phyloP scores from a whole-genome alignment of 768 basidiomycete species.

The Lactarius pseudohatsudake region DNA sequence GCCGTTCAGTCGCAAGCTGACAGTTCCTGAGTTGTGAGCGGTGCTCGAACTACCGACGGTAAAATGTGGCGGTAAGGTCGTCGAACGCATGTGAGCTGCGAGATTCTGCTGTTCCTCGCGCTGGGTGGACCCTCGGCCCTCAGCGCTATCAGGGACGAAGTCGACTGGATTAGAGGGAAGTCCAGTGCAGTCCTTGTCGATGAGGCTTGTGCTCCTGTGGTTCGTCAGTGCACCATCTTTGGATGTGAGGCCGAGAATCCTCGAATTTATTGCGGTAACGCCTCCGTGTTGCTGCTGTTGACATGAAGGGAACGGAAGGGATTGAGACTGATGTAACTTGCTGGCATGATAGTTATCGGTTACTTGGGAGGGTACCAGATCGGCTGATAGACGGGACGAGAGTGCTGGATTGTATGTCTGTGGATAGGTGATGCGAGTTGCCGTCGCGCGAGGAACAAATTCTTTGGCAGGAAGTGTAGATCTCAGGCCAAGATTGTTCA shows the following conservation, averaged over 20 bases:
- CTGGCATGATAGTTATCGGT: slow-evolving; percentile 10
- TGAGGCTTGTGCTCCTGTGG: slow-evolving; percentile 9
- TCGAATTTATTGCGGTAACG: slow-evolving; percentile 16
- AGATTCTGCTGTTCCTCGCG: slow-evolving; percentile 27
- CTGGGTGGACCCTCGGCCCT: slow-evolving; percentile 12
- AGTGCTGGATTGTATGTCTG: slow-evolving; percentile 4
- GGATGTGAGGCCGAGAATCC: slow-evolving; percentile 18
- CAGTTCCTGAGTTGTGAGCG: slow-evolving; percentile 9
- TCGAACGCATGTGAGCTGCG: slow-evolving; percentile 29
- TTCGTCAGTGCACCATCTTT: slow-evolving; percentile 19
- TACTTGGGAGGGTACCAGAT: slow-evolving; percentile 14
- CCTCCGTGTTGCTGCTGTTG: slow-evolving; percentile 15
- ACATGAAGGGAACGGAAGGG: slow-evolving; percentile 8
- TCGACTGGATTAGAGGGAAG: slow-evolving; percentile 21
- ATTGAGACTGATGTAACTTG: slow-evolving; percentile 11
- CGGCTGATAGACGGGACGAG: slow-evolving; percentile 16
- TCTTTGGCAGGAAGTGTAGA: slow-evolving; percentile 25
- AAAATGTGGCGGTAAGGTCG: slow-evolving; percentile 29
- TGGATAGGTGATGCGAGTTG: slow-evolving; percentile 13
- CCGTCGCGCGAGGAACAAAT: slow-evolving; percentile 28
- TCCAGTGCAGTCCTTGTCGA: slow-evolving; percentile 15
- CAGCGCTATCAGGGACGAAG: slow-evolving; percentile 16
- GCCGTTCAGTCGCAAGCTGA: slow-evolving; percentile 23
- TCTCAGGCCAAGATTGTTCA: slow-evolving; percentile 24
- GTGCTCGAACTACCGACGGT: slow-evolving; percentile 19